Base-by-base conservation (phyloP, 2,329 filamentous ascomycete species). In the Fusarium temperatum region DNA sequence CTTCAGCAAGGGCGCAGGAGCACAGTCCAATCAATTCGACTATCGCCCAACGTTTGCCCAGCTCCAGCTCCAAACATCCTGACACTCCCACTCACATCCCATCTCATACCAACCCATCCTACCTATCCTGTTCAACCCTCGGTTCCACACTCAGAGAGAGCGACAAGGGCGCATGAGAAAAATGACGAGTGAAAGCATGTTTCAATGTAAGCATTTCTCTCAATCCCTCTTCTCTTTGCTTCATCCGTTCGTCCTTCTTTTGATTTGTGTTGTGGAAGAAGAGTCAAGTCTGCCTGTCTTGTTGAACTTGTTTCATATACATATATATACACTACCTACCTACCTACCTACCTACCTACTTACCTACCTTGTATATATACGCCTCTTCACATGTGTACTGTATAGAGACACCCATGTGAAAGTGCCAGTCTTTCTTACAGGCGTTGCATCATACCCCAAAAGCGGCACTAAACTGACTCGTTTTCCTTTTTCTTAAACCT, bases 391-490 rank as follows among this genome's bases (percentile, higher is more conserved):
- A 51, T 63, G 63, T 69, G 47, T 50, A 58, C 55, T 69, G 55
- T 47, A 51, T 57, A 41, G 7, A 41, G 24, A 59, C 41, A 41
- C 44, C 45, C 67, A 69, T 74, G 67, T 74, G 57, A 73, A 67
- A 59, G 42, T 36, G 38, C 28, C 54, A 47, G 30, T 67, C 54
- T 64, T 44, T 57, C 32, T 24, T 54, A 54, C 55, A 58, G 24
- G 41, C 47, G 47, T 50, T 70, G 39, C 53, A 65, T 32, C 30
- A 45, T 59, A 59, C 38, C 38, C 39, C 57, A 50, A 56, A 59
- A 72, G 56, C 61, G 68, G 41, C 57, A 78, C 81, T 87, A 90
- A 55, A 78, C 87, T 94, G 75, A 94, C 91, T 36, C 47, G 39
- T 51, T 65, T 32, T 32, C 45, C 48, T 54, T 56, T 63, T 42